These are phyloP conservation scores for Lactarius indigo DNA, from an alignment of 768 basidiomycete species.

Conservation along the genomic window DNA sequence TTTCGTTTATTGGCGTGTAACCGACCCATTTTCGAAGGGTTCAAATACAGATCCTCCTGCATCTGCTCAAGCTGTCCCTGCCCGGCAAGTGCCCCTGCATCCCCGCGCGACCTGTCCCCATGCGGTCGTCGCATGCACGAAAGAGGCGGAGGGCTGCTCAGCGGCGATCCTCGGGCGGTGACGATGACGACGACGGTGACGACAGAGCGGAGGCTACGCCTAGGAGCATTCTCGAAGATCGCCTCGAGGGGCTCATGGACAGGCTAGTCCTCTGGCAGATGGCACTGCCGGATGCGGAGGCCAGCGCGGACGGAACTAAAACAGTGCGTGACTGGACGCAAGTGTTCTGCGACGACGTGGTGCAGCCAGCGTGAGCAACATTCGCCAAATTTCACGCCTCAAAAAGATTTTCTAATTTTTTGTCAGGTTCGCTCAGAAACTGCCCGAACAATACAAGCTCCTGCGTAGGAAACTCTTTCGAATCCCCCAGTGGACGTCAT, in stretches of 20 bases:
- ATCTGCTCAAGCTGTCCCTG: constrained; percentile 61
- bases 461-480: constrained; percentile 26
- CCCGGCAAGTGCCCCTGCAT: constrained; percentile 40
- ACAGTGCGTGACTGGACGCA: constrained; percentile 65
- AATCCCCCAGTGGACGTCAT: constrained; percentile 22
- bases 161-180: constrained; percentile 26
- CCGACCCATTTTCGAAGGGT: constrained; percentile 42
- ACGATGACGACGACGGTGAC: constrained; percentile 3
- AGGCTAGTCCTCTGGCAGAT: constrained; percentile 75
- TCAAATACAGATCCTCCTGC: constrained; percentile 71
- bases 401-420: too few relatives aligned
- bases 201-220: constrained; percentile 14
- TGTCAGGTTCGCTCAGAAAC: constrained; percentile 4
- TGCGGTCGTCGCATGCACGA: constrained; percentile 11
- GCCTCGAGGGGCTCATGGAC: constrained; percentile 68
- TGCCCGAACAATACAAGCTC: constrained; percentile 23
- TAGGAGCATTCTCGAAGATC: constrained; percentile 44
- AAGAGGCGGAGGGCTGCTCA: constrained; percentile 25
- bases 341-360: constrained; percentile 59
- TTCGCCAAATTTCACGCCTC: background rate
- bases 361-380: constrained; percentile 56
- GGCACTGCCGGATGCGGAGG: constrained; percentile 37
- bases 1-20: background rate
- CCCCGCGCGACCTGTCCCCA: constrained; percentile 25
- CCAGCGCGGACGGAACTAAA: constrained; percentile 21